phyloP scores from a whole-genome alignment of 2,329 filamentous ascomycete species.

The Gremmenia infestans region DNA sequence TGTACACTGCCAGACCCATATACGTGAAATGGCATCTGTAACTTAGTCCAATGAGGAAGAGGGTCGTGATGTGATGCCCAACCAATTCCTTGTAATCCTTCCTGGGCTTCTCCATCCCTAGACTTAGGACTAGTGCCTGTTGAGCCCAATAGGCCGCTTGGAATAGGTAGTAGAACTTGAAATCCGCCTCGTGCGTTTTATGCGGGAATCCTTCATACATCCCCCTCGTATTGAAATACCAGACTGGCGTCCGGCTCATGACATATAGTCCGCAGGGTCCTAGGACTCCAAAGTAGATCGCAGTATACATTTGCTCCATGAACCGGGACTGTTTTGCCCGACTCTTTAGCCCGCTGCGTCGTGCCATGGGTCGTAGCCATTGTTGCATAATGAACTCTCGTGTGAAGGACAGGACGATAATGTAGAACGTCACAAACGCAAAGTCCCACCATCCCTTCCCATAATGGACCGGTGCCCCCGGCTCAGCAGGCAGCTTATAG shows the following conservation, averaged over 20 bases:
- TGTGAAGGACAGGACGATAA: conserved; percentile 81
- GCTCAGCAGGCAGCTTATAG: conserved; percentile 60
- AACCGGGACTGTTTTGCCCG: conserved; percentile 81
- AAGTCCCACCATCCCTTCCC: conserved; percentile 82
- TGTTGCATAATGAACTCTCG: conserved; percentile 96
- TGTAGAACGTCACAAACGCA: conserved; percentile 85
- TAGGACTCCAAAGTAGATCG: conserved; percentile 79
- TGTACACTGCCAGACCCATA: conserved; percentile 88
- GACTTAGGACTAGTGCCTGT: conserved; percentile 81
- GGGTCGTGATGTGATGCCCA: conserved; percentile 82
- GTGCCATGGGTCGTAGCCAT: conserved; percentile 71
- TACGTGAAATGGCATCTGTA: conserved; percentile 97
- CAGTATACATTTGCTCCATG: conserved; percentile 95
- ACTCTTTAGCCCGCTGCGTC: conserved; percentile 61
- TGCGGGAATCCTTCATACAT: conserved; percentile 92
- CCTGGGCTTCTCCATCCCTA: conserved; percentile 85
- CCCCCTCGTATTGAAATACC: conserved; percentile 88
- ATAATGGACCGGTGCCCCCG: conserved; percentile 58
- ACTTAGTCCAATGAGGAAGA: conserved; percentile 76
- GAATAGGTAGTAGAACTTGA: conserved; percentile 95
- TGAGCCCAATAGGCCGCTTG: conserved; percentile 94
- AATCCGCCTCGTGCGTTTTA: conserved; percentile 67
- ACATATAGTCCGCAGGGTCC: conserved; percentile 83
- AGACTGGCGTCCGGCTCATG: conserved; percentile 82
- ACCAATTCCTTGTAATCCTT: conserved; percentile 96